Evolutionary conservation across 495 filamentous ascomycete genomes (phyloP).

Genomic region (Penicillium odoratum): DNA sequence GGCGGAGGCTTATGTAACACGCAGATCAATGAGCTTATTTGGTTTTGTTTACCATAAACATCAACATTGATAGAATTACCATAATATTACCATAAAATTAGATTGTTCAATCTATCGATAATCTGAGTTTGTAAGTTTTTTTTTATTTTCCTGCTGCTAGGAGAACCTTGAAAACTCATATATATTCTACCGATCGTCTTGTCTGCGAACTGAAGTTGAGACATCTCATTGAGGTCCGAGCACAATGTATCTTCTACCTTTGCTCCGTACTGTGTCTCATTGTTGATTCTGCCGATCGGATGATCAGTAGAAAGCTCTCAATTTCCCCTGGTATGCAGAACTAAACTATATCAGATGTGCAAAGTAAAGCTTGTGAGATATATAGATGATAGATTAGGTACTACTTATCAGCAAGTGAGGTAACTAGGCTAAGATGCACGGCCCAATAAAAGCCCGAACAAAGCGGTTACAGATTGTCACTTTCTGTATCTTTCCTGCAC

Average conservation of each 20-base stretch:
- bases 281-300: background rate
- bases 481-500: background rate
- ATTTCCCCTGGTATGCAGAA: background rate
- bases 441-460: background rate
- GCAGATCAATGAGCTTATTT: constrained; percentile 14
- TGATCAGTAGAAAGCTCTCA: background rate
- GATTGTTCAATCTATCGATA: too few species aligned
- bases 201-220: background rate
- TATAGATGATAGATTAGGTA: background rate
- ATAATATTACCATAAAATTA: too few species aligned
- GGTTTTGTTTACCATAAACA: background rate
- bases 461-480: background rate
- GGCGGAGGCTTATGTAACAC: constrained; percentile 22
- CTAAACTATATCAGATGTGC: too few species aligned
- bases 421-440: background rate
- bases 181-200: background rate
- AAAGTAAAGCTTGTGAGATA: too few species aligned
- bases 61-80: too few species aligned
- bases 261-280: background rate
- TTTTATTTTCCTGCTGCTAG: background rate
- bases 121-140: too few species aligned
- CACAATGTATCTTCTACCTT: background rate
- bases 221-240: constrained; percentile 5
- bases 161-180: background rate
- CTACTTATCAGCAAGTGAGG: background rate